Evolutionary conservation across 2,329 filamentous ascomycete species (phyloP).

Genomic region (Delphinella strobiligena): DNA sequence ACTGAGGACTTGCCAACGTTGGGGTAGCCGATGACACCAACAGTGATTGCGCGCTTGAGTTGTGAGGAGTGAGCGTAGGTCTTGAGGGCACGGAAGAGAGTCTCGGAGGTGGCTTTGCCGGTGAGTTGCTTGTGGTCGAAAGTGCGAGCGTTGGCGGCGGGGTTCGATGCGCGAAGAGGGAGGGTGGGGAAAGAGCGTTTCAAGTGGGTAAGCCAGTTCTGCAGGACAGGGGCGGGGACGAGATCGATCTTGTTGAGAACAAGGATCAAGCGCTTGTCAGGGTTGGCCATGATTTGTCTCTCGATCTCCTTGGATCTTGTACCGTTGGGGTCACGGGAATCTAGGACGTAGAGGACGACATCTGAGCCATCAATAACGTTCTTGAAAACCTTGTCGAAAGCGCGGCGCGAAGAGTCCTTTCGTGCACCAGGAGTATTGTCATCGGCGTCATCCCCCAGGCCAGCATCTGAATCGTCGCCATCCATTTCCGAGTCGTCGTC

Average conservation of each 20-base stretch:
- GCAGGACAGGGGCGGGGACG: constrained; percentile 68
- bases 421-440: constrained; percentile 21
- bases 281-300: constrained; percentile 66
- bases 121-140: constrained; percentile 89
- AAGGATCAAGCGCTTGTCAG: constrained; percentile 78
- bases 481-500: constrained; percentile 47
- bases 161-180: constrained; percentile 71
- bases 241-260: constrained; percentile 95
- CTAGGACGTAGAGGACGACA: constrained; percentile 84
- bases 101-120: constrained; percentile 71
- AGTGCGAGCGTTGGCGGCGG: constrained; percentile 73
- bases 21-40: constrained; percentile 89
- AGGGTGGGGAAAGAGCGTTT: constrained; percentile 85
- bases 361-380: constrained; percentile 80
- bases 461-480: constrained; percentile 37
- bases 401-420: constrained; percentile 61
- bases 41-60: constrained; percentile 78
- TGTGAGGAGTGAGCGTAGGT: constrained; percentile 72
- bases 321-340: constrained; percentile 81
- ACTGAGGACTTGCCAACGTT: constrained; percentile 96
- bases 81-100: constrained; percentile 82
- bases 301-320: constrained; percentile 86
- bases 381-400: constrained; percentile 95
- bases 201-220: constrained; percentile 73
- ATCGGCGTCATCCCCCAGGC: constrained; percentile 33